Evolutionary conservation across 2,329 filamentous ascomycete species (phyloP).

Genomic region (Diplodia intermedia): DNA sequence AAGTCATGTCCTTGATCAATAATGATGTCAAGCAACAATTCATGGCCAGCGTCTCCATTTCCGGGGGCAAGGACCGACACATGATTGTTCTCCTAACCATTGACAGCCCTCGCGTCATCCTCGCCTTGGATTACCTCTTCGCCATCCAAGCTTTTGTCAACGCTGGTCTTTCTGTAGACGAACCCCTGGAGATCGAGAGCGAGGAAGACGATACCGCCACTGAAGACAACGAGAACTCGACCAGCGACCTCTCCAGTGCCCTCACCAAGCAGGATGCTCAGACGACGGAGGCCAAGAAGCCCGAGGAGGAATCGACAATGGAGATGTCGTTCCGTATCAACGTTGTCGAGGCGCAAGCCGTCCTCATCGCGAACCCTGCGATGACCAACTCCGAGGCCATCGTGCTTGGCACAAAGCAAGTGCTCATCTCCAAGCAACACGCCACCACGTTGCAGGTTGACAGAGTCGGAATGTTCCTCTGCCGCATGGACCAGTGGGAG

Average conservation of each 20-base stretch:
- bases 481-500: constrained; percentile 97
- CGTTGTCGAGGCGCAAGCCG: constrained; percentile 93
- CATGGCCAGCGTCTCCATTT: constrained; percentile 96
- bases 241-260: constrained; percentile 47
- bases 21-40: constrained; percentile 92
- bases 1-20: constrained; percentile 97
- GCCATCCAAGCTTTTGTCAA: constrained; percentile 84
- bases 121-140: constrained; percentile 94
- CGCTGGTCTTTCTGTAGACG: constrained; percentile 65
- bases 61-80: constrained; percentile 79
- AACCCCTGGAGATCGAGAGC: constrained; percentile 68
- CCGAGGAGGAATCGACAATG: constrained; percentile 59
- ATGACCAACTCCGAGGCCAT: constrained; percentile 93
- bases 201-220: constrained; percentile 59
- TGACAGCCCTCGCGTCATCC: constrained; percentile 92
- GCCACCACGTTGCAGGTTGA: constrained; percentile 92
- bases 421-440: constrained; percentile 91
- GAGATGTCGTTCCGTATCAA: constrained; percentile 89
- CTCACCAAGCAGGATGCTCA: constrained; percentile 37
- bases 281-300: constrained; percentile 39
- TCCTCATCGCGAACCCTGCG: constrained; percentile 92
- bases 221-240: constrained; percentile 47
- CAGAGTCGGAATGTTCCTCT: constrained; percentile 96
- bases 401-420: constrained; percentile 91
- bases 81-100: constrained; percentile 91